Percentiles rank a stretch among this genome's conserved stretches.
phyloP scores from a whole-genome alignment of 1,284 basidiomycete genomes.

The Pascua sp. region DNA sequence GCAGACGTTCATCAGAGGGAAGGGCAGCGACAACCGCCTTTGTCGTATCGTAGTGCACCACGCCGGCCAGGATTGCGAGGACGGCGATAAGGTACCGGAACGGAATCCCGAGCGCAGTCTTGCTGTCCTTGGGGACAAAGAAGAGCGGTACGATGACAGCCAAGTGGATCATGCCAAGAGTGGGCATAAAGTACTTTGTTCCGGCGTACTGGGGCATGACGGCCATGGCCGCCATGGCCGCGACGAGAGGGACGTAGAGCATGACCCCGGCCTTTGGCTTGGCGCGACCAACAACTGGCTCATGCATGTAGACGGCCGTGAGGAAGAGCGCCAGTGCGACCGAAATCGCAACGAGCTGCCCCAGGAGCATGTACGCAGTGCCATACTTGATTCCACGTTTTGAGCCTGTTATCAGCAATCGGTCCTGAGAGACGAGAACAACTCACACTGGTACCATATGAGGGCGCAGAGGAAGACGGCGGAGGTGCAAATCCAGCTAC shows the following conservation, averaged over 20 bases:
- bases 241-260: constrained; percentile 54
- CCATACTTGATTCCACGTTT: constrained; percentile 56
- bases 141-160: constrained; percentile 58
- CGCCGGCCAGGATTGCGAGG: constrained; percentile 38
- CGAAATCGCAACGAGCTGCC: constrained; percentile 69
- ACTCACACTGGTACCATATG: constrained; percentile 58
- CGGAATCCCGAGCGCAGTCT: constrained; percentile 24
- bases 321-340: constrained; percentile 67
- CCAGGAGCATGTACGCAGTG: constrained; percentile 71
- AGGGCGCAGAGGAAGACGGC: constrained; percentile 64
- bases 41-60: constrained; percentile 52
- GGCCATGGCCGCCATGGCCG: constrained; percentile 56
- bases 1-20: constrained; percentile 8
- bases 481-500: constrained; percentile 65
- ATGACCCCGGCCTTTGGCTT: constrained; percentile 20
- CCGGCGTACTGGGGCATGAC: constrained; percentile 56
- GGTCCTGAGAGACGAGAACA: background rate
- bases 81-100: constrained; percentile 50
- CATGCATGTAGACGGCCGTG: constrained; percentile 56
- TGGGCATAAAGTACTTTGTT: constrained; percentile 56
- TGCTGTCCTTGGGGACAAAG: constrained; percentile 16
- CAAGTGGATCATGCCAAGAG: constrained; percentile 63
- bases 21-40: constrained; percentile 17
- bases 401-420: constrained; percentile 44
- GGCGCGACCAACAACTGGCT: constrained; percentile 16